Evolutionary conservation across 495 filamentous ascomycete species (phyloP), one percentile per base, ranked within the genome.

Genomic region (Daldinia childiae): DNA sequence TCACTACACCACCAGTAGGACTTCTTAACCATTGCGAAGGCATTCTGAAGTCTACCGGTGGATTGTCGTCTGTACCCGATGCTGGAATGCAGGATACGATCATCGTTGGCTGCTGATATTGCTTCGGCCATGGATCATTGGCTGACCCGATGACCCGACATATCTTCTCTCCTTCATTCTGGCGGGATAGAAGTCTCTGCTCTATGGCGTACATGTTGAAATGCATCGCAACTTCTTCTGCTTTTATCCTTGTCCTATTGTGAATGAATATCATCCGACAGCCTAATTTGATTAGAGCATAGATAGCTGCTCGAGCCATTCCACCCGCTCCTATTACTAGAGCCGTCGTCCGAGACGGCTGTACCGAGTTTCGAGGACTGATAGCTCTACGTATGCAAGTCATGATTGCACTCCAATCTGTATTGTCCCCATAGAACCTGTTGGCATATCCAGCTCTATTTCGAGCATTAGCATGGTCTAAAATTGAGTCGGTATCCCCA

Each of bases 361-460:
- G 90, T 4, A 94, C 90, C 3, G 89, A 90, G 74, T 95, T 94
- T 12, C 90, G 86, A 11, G 92, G 92, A 12, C 92, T 93, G 57
- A 94, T 88, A 60, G 92, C 91, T 29, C 91, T 87, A 3, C 87
- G 87, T 27, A 94, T 84, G 69, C 91, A 93, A 8, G 82, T 83
- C 11, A 80, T 58, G 19, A 94, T 91, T 14, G 91, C 89, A 27
- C 90, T 90, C 90, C 92, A 95, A 79, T 94, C 92, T 0, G 91
- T 95, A 75, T 95, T 95, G 61, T 94, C 91, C 6, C 92, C 92
- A 68, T 92, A 94, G 69, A 93, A 90, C 4, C 87, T 90, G 55
- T 85, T 75, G 4, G 92, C 85, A 1, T 84, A 80, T 0, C 92
- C 91, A 4, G 89, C 83, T 72, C 86, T 88, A 77, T 90, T 90